These are phyloP conservation scores for Hirschioporus abietinus DNA, from an alignment of 768 basidiomycete species.

Conservation along the genomic window DNA sequence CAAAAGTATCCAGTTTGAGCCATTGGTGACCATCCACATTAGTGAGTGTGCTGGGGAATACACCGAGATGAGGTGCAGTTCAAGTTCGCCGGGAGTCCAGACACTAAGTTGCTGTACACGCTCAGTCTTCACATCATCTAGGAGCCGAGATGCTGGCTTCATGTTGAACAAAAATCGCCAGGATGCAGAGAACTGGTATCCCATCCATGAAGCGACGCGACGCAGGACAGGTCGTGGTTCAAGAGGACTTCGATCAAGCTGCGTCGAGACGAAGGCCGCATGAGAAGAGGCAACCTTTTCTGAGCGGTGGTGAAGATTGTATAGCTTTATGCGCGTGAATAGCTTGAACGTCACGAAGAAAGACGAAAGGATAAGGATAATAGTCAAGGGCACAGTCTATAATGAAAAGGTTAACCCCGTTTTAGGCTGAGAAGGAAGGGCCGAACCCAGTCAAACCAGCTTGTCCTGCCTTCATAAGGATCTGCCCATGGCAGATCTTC, in stretches of 20 bases:
- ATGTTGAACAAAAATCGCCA: slow-evolving; percentile 68
- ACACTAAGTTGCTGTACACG: slow-evolving; percentile 73
- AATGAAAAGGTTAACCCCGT: slow-evolving; percentile 7
- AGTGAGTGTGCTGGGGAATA: slow-evolving; percentile 77
- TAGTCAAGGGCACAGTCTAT: slow-evolving; percentile 62
- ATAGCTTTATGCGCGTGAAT: slow-evolving; percentile 63
- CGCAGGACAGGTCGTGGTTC: slow-evolving; percentile 39
- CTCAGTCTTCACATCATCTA: slow-evolving; percentile 26
- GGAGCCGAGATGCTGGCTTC: slow-evolving; percentile 28
- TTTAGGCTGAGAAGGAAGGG: slow-evolving; percentile 6
- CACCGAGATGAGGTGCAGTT: slow-evolving; percentile 61
- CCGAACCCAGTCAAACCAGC: slow-evolving; percentile 80
- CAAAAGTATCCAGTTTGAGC: slow-evolving; percentile 75
- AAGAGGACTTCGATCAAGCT: slow-evolving; percentile 40
- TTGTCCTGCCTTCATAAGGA: slow-evolving; percentile 59
- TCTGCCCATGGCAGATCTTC: slow-evolving; percentile 77
- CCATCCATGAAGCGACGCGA: slow-evolving; percentile 35
- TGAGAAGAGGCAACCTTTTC: slow-evolving; percentile 69
- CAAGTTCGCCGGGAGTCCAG: slow-evolving; percentile 72
- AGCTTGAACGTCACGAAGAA: slow-evolving; percentile 59
- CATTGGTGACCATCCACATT: slow-evolving; percentile 65
- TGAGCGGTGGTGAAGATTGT: slow-evolving; percentile 57
- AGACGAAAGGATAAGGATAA: slow-evolving; percentile 49
- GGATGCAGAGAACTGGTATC: slow-evolving; percentile 39
- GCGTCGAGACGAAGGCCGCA: slow-evolving; percentile 52